phyloP scores from a whole-genome alignment of 1,284 basidiomycete genomes.

The Moesziomyces sp. region DNA sequence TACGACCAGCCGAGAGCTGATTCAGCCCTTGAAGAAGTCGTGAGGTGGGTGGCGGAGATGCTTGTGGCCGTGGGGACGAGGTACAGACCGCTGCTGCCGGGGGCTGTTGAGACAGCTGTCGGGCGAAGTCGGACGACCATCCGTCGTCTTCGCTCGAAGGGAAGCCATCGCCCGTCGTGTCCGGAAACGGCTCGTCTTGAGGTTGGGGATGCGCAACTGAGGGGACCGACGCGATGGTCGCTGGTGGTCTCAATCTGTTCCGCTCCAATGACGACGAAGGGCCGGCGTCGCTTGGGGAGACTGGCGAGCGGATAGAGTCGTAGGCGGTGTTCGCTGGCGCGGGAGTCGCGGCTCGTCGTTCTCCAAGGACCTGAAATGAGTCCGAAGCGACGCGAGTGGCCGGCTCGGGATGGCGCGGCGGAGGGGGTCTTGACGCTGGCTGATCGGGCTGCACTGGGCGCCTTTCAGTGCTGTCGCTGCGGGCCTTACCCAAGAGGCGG shows the following conservation, averaged over 20 bases:
- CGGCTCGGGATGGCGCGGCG: not conserved
- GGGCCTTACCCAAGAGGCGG: not conserved
- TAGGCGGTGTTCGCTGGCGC: not conserved
- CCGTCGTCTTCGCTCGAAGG: not conserved
- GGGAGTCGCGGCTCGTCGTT: conserved; percentile 10
- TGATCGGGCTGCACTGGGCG: not conserved
- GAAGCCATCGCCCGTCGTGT: not conserved
- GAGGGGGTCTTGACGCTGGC: not conserved
- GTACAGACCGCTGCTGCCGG: too few relatives aligned
- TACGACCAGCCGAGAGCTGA: not conserved
- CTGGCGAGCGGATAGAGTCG: not conserved
- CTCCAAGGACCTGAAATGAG: conserved; percentile 38
- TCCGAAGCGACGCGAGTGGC: conserved; percentile 10
- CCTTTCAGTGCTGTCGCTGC: not conserved
- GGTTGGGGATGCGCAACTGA: not conserved
- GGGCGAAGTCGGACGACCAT: too few relatives aligned
- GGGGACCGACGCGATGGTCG: too few relatives aligned
- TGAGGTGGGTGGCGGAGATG: not conserved
- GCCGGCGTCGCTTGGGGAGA: not conserved
- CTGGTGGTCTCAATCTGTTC: not conserved
- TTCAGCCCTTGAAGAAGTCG: not conserved
- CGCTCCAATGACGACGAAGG: not conserved
- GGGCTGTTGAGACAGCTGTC: too few relatives aligned
- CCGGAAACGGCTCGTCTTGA: not conserved
- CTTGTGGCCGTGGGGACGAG: too few relatives aligned